Conservation (phyloP, 192 early-diverging fungal genomes). For the Chytriomyces sp. region DNA sequence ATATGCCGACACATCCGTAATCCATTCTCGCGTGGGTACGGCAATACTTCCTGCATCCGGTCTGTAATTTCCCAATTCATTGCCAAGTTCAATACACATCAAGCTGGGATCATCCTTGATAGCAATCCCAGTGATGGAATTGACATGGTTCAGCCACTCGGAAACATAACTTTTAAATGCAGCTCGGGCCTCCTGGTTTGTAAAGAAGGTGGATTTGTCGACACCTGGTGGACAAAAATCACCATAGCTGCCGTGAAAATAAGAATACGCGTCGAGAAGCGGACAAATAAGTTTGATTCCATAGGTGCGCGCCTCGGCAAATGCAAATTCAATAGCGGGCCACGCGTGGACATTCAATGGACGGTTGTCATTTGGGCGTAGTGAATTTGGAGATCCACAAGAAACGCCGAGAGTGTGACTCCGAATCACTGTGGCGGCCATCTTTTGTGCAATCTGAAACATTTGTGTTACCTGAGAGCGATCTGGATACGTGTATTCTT, state of each 20-base stretch:
- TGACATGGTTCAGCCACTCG: conserved; percentile 42
- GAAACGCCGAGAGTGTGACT: conserved; percentile 6
- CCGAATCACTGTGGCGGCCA: conserved; percentile 2
- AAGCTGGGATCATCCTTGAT: conserved; percentile 50
- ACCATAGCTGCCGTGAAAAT: conserved; percentile 10
- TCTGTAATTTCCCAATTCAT: conserved; percentile 34
- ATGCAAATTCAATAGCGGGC: conserved; percentile 1
- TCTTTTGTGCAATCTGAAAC: conserved; percentile 5
- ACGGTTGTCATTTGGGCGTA: background rate
- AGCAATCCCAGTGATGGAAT: conserved; percentile 43
- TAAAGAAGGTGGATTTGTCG: conserved; percentile 43
- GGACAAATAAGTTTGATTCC: conserved; percentile 46
- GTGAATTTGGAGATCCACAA: background rate
- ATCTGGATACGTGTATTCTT: conserved; percentile 1
- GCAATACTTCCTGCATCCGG: background rate
- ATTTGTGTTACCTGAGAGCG: background rate
- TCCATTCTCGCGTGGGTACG: conserved; percentile 31
- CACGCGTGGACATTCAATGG: background rate
- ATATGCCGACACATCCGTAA: conserved; percentile 40
- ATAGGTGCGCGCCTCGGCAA: background rate
- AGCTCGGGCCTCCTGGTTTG: conserved; percentile 26
- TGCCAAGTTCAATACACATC: conserved; percentile 39
- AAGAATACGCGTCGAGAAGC: conserved; percentile 39
- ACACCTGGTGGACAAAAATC: conserved; percentile 18
- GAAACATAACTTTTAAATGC: conserved; percentile 48